Evolutionary conservation across 2,329 filamentous ascomycete genomes (phyloP).

Genomic region (Trichophyton equinum): DNA sequence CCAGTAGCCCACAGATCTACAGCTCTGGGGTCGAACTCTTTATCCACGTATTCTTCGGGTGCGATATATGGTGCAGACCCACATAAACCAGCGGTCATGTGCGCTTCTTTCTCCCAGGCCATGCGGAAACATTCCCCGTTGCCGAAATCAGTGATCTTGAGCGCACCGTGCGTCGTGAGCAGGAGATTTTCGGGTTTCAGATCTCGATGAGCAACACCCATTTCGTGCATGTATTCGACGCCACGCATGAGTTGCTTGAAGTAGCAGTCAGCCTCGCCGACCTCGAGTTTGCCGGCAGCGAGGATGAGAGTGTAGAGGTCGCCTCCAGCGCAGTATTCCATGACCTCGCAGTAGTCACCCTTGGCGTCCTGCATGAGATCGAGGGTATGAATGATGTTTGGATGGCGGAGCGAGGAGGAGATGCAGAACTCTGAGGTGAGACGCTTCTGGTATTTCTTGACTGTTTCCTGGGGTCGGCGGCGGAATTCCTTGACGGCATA

Average conservation of each 20-base stretch:
- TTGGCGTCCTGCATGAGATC: conserved; percentile 92
- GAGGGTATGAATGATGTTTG: conserved; percentile 95
- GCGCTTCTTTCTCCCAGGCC: conserved; percentile 97
- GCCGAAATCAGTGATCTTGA: conserved; percentile 98
- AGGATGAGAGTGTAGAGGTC: conserved; percentile 91
- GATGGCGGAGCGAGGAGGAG: conserved; percentile 88
- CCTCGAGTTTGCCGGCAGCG: conserved; percentile 75
- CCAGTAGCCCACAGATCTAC: conserved; percentile 97
- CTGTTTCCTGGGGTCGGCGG: conserved; percentile 80
- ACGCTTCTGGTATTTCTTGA: conserved; percentile 96
- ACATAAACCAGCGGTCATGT: conserved; percentile 95
- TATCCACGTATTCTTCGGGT: conserved; percentile 88
- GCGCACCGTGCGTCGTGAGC: conserved; percentile 75
- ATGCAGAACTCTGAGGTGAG: conserved; percentile 97
- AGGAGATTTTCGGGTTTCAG: conserved; percentile 94
- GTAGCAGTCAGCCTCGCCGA: conserved; percentile 88
- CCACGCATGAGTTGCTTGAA: conserved; percentile 99
- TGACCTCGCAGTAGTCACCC: conserved; percentile 96
- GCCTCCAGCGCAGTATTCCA: conserved; percentile 96
- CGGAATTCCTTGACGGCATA: conserved; percentile 98
- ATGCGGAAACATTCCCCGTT: conserved; percentile 99
- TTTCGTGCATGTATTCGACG: conserved; percentile 98
- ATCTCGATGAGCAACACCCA: conserved; percentile 95
- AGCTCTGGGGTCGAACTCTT: conserved; percentile 92
- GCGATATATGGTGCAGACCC: conserved; percentile 96